These are phyloP conservation scores for Volvariella surrecta DNA, from an alignment of 1,284 basidiomycete genomes.

Conservation along the genomic window DNA sequence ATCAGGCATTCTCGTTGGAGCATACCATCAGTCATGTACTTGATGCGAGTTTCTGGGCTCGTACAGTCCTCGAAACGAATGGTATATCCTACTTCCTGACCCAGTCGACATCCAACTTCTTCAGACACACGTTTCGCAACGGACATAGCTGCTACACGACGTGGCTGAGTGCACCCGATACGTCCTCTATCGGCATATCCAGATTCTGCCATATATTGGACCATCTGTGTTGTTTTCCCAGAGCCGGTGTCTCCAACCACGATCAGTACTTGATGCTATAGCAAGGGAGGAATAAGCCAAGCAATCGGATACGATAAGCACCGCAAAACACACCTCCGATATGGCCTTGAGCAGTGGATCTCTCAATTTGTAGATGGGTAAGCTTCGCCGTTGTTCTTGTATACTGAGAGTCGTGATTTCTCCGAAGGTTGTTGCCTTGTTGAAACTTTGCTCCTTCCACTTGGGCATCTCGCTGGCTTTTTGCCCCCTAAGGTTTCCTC, in stretches of 20 bases:
- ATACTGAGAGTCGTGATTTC: constrained; percentile 89
- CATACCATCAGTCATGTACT: constrained; percentile 99
- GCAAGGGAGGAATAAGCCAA: constrained; percentile 17
- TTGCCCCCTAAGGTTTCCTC: constrained; percentile 77
- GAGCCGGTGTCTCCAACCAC: constrained; percentile 96
- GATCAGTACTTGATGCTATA: constrained; percentile 88
- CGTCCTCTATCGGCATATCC: constrained; percentile 83
- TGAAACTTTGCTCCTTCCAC: constrained; percentile 92
- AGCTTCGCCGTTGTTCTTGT: constrained; percentile 84
- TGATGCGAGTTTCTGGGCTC: constrained; percentile 95
- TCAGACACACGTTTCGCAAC: constrained; percentile 98
- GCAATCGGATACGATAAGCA: constrained; percentile 3
- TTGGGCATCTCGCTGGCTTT: constrained; percentile 77
- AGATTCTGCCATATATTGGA: constrained; percentile 86
- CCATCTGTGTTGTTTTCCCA: constrained; percentile 93
- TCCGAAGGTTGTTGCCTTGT: constrained; percentile 96
- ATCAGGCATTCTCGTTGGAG: constrained; percentile 94
- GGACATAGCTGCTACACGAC: constrained; percentile 99
- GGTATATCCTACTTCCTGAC: constrained; percentile 96
- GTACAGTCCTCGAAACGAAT: constrained; percentile 99
- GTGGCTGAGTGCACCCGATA: constrained; percentile 96
- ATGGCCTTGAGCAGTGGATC: constrained; percentile 90
- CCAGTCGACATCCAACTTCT: constrained; percentile 94
- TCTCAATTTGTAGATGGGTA: constrained; percentile 97
- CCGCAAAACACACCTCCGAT: constrained; percentile 53